A percentile compares a stretch with the other conserved stretches of the same genome.
Evolutionary conservation across 371 early-diverging fungal species (phyloP).

Genomic region (Mortierella sp.): DNA sequence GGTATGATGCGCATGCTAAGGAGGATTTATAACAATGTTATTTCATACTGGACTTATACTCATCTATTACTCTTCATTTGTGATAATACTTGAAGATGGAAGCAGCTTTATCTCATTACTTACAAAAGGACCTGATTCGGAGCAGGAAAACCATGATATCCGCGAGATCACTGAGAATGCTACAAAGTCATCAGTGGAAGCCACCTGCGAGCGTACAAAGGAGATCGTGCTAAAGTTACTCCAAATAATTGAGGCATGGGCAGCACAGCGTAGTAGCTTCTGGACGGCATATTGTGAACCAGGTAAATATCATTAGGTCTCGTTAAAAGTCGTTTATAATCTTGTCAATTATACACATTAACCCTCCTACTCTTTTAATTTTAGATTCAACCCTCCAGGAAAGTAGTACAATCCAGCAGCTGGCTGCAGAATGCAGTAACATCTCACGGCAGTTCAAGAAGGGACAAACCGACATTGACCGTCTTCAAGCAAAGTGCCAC

Average conservation of each 20-base stretch:
- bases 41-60: background rate
- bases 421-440: constrained; percentile 14
- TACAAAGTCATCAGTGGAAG: constrained; percentile 16
- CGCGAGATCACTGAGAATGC: constrained; percentile 27
- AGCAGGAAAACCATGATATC: constrained; percentile 20
- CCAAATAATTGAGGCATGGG: constrained; percentile 28
- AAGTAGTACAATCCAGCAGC: constrained; percentile 21
- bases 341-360: background rate
- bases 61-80: background rate
- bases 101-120: constrained; percentile 24
- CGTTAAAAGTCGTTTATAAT: background rate
- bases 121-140: background rate
- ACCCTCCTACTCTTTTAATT: background rate
- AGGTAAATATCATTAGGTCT: constrained; percentile 8
- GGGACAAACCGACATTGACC: constrained; percentile 24
- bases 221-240: constrained; percentile 33
- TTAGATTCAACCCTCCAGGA: constrained; percentile 25
- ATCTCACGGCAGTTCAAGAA: constrained; percentile 24
- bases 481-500: constrained; percentile 44
- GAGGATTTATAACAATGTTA: background rate
- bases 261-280: constrained; percentile 20
- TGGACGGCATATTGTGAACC: constrained; percentile 14
- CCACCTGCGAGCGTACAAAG: constrained; percentile 14
- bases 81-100: constrained; percentile 11
- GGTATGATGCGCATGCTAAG: constrained; percentile 13